These are phyloP conservation scores for maize (Zea mays) DNA, from an alignment of 176 grass and related monocot genomes.

Conservation along the genomic window DNA sequence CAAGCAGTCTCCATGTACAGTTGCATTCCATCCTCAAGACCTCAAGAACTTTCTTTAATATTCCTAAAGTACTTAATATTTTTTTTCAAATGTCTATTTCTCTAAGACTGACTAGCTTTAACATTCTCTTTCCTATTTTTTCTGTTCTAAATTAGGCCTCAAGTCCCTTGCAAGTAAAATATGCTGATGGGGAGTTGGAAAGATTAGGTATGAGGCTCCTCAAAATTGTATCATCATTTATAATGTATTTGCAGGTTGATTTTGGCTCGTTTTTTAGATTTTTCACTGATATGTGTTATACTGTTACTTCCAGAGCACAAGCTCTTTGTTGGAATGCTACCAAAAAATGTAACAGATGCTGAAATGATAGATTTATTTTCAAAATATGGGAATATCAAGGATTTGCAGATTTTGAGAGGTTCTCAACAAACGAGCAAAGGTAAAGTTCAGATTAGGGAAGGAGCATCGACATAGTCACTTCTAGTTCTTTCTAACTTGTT, in stretches of 20 bases:
- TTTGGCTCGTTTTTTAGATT: background rate
- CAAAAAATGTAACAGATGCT: conserved; percentile 80
- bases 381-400: conserved; percentile 81
- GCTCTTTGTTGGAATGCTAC: conserved; percentile 95
- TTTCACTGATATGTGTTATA: conserved; percentile 12
- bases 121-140: background rate
- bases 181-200: too few species aligned
- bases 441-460: conserved; percentile 28
- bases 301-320: conserved; percentile 72
- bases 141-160: too few species aligned
- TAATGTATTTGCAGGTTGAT: conserved; percentile 12
- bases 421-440: conserved; percentile 95
- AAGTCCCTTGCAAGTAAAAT: too few species aligned
- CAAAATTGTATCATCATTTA: conserved; percentile 14
- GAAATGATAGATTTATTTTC: conserved; percentile 75
- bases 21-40: background rate
- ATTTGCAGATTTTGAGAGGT: conserved; percentile 92
- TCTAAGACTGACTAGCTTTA: conserved; percentile 6
- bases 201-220: too few species aligned
- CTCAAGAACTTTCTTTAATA: background rate
- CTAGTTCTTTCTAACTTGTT: conserved; percentile 16
- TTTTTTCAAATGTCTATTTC: background rate
- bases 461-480: background rate
- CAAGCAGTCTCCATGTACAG: background rate
- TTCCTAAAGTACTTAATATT: background rate